Percentiles rank a stretch among this genome's conserved stretches.
Conservation (phyloP, 176 grass and related monocot species). For the Zoysia pacifica region DNA sequence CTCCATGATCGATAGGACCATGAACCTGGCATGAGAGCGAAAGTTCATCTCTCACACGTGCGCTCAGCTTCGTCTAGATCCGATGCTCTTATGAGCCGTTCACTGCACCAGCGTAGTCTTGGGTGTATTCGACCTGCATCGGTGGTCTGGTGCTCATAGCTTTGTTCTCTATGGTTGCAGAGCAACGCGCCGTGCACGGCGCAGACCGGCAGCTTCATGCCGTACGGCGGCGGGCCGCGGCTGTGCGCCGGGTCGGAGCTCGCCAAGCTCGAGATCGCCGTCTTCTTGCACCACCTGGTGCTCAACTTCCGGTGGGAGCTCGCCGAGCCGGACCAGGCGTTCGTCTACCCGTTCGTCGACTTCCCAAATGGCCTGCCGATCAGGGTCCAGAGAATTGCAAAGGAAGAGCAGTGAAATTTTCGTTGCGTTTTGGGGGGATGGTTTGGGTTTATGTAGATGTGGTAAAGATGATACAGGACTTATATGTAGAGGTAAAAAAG, state of each 20-base stretch:
- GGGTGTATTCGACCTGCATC: no score
- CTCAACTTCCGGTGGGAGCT: slow-evolving; percentile 87
- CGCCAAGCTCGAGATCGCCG: slow-evolving; percentile 91
- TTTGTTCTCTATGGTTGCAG: slow-evolving; percentile 32
- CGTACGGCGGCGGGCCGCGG: slow-evolving; percentile 88
- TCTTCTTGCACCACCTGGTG: slow-evolving; percentile 95
- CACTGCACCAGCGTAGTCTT: no score
- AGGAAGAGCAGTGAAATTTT: slow-evolving; percentile 1
- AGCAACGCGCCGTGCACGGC: slow-evolving; percentile 13
- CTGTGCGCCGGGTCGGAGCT: slow-evolving; percentile 93
- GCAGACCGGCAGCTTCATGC: slow-evolving; percentile 67
- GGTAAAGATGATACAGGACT: slow-evolving; percentile 6
- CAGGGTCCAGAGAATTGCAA: slow-evolving; percentile 60
- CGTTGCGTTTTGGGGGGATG: slow-evolving; percentile 9
- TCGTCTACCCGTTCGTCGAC: slow-evolving; percentile 86
- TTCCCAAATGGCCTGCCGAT: slow-evolving; percentile 83
- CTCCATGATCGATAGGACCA: slow-evolving; percentile 17
- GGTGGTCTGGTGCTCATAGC: no score
- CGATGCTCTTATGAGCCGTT: background rate
- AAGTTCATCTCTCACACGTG: slow-evolving; percentile 29
- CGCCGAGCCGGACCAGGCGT: slow-evolving; percentile 72
- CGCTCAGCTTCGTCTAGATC: slow-evolving; percentile 19
- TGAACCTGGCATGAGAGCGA: slow-evolving; percentile 35
- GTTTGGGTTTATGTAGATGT: slow-evolving; percentile 20
- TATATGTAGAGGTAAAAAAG: slow-evolving; percentile 19